phyloP scores from a whole-genome alignment of 768 basidiomycete species.

The Auricularia cornea region DNA sequence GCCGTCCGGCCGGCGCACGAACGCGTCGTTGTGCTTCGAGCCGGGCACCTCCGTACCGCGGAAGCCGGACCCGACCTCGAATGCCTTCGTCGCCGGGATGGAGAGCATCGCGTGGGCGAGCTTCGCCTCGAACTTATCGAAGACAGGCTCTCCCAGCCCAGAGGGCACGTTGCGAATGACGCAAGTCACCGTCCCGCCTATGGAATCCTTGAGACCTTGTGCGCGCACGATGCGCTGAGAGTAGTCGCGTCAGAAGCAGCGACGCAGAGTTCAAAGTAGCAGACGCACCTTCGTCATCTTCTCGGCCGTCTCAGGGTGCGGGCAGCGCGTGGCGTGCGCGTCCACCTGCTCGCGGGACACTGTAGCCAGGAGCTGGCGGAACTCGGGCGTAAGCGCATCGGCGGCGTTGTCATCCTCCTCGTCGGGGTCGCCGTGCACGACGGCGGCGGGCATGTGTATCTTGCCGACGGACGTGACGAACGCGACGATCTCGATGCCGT shows the following conservation, averaged over 20 bases:
- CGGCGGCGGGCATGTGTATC: constrained; percentile 60
- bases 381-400: constrained; percentile 78
- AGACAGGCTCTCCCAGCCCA: constrained; percentile 94
- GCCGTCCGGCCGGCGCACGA: constrained; percentile 56
- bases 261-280: neutral
- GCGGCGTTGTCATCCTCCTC: constrained; percentile 47
- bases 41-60: constrained; percentile 90
- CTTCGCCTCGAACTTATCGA: constrained; percentile 96
- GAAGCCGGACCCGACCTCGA: constrained; percentile 97
- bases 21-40: constrained; percentile 87
- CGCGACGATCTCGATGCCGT: constrained; percentile 91
- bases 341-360: constrained; percentile 87
- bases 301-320: constrained; percentile 80
- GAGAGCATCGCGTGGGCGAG: constrained; percentile 98
- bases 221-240: constrained; percentile 84
- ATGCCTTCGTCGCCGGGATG: constrained; percentile 96
- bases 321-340: constrained; percentile 78
- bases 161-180: constrained; percentile 85
- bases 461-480: constrained; percentile 97
- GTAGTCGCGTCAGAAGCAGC: constrained; percentile 1
- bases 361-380: constrained; percentile 64
- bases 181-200: constrained; percentile 97
- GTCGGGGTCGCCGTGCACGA: constrained; percentile 18
- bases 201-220: constrained; percentile 85
- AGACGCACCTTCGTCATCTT: constrained; percentile 74